Base-by-base conservation (phyloP, 352 stramenopile species). In the Thalassiosira exigua region DNA sequence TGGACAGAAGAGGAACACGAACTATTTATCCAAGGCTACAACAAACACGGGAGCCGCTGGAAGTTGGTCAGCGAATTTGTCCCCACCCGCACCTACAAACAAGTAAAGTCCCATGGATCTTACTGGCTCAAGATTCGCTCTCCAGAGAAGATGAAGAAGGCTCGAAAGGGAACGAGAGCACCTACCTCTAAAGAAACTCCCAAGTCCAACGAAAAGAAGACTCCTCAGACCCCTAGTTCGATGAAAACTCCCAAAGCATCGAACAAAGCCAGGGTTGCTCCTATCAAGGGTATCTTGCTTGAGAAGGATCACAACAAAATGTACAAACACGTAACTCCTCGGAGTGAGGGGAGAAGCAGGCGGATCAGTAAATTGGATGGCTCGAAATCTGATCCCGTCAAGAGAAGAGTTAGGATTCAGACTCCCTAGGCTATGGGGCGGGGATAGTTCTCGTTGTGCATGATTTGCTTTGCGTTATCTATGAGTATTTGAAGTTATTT, bases 91-190 rank as follows among this genome's bases (percentile, higher is more conserved):
- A 61, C 50, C 52, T 46, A 42, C 29, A 44, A 56, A 53, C 74
- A 82, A 74, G 74, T 82, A 21, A 76, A 60, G 59, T 29, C 53
- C 19, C 74, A 77, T 65, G 74, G 66, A 26, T 59, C 29, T 36
- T 69, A 82, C 46, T 82, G 74, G 74, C 58, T 64, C 21, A 77
- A 56, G 30, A 62, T 82, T 52, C 21, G 68, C 2, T 82, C 74
- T 22, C 74, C 74, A 0, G 19, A 42, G n/a, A 64, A 32, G n/a
- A 80, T 80, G 71, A 80, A 59, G 14, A 74, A 39, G 53, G 30
- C 42, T 11, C 56, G 42, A n/a, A 50, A 29, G 29, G n/a, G n/a
- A n/a, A n/a, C n/a, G n/a, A n/a, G n/a, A n/a, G n/a, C n/a, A n/a
- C n/a, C n/a, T n/a, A n/a, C n/a, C n/a, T n/a, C n/a, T n/a, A n/a